Evolutionary conservation across 2,329 filamentous ascomycete species (phyloP).

Genomic region (Paecilomyces formosus): DNA sequence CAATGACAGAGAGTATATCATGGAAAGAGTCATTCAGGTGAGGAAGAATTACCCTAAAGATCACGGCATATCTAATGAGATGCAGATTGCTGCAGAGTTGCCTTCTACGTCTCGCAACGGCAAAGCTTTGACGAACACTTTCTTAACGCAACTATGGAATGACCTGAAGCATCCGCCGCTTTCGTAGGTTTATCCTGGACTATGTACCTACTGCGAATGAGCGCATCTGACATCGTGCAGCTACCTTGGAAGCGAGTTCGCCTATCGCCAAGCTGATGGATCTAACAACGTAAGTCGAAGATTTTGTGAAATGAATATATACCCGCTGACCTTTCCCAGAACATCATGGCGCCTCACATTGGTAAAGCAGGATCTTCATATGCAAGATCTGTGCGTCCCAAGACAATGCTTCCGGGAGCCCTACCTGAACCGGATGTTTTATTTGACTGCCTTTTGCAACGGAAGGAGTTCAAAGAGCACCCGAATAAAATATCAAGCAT

Average conservation of each 20-base stretch:
- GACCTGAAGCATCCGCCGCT: slow-evolving; percentile 49
- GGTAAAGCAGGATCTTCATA: slow-evolving; percentile 61
- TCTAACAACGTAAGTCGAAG: slow-evolving; percentile 30
- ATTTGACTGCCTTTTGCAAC: slow-evolving; percentile 61
- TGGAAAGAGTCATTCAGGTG: slow-evolving; percentile 50
- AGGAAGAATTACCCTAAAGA: neutral
- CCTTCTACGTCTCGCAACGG: slow-evolving; percentile 27
- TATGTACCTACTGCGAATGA: neutral
- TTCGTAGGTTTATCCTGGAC: slow-evolving; percentile 28
- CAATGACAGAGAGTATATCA: slow-evolving; percentile 56
- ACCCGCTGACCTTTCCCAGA: slow-evolving; percentile 37
- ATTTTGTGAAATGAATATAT: slow-evolving; percentile 18
- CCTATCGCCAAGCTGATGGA: slow-evolving; percentile 29
- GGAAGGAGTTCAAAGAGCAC: slow-evolving; percentile 56
- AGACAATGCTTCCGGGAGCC: slow-evolving; percentile 49
- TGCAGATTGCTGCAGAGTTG: slow-evolving; percentile 29
- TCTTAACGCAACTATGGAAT: slow-evolving; percentile 48
- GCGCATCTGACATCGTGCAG: slow-evolving; percentile 10
- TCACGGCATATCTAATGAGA: neutral
- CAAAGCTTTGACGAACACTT: slow-evolving; percentile 39
- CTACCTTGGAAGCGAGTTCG: slow-evolving; percentile 29
- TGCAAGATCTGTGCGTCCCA: slow-evolving; percentile 57
- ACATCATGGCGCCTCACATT: slow-evolving; percentile 54
- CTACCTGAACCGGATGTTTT: slow-evolving; percentile 59
- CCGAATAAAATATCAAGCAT: slow-evolving; percentile 67